Conservation (phyloP, 2,329 filamentous ascomycete species). For the Sporothrix variecibatus region DNA sequence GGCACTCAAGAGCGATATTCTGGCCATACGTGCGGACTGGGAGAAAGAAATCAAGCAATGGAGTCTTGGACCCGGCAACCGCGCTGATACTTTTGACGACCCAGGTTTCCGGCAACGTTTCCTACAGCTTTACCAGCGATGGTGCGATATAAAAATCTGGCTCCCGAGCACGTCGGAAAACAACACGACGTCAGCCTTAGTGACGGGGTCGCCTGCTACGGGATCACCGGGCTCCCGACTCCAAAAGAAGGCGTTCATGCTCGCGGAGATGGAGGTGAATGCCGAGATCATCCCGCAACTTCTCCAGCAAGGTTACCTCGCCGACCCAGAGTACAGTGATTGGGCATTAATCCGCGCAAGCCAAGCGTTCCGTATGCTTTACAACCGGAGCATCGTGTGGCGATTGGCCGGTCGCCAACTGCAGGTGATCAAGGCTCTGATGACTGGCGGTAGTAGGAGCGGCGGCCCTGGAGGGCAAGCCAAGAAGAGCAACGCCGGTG, state of each 20-base stretch:
- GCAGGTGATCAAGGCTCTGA: constrained; percentile 47
- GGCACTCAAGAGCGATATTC: constrained; percentile 41
- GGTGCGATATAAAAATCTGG: constrained; percentile 43
- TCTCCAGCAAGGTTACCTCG: constrained; percentile 37
- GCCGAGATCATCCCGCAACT: constrained; percentile 44
- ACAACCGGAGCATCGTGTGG: constrained; percentile 46
- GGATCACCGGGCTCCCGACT: not conserved
- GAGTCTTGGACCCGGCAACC: constrained; percentile 13
- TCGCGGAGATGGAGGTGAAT: constrained; percentile 31
- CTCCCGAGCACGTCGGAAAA: constrained; percentile 33
- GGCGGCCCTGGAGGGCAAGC: not conserved
- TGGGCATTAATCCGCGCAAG: constrained; percentile 58
- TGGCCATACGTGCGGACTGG: constrained; percentile 40
- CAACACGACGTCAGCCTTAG: not conserved
- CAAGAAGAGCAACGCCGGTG: not conserved
- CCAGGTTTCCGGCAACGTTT: constrained; percentile 37
- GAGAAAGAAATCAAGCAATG: not conserved
- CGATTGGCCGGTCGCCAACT: constrained; percentile 52
- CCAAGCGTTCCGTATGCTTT: constrained; percentile 46
- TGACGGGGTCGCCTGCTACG: not conserved
- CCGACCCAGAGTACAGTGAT: constrained; percentile 37
- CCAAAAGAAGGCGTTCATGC: not conserved
- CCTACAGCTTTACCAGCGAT: constrained; percentile 43
- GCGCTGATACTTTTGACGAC: not conserved
- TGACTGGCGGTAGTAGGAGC: not conserved